A percentile compares a stretch with the other conserved stretches of the same genome.
Conservation (phyloP, 169 alveolate genomes). For the Cryptosporidium viatorum region DNA sequence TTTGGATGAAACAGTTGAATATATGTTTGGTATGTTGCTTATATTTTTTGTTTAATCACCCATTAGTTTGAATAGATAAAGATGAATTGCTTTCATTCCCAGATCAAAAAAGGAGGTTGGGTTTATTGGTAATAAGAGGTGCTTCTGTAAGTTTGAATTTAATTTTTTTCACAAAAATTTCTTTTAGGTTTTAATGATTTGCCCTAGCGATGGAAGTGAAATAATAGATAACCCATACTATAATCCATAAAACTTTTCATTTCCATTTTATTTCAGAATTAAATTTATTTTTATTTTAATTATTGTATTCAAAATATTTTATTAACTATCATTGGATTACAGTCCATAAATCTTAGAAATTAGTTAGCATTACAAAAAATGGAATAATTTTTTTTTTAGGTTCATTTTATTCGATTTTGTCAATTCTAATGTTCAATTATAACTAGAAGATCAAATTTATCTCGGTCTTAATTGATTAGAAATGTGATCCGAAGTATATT, state of each 20-base stretch:
- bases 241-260: neutral
- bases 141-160: constrained; percentile 66
- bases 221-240: constrained; percentile 46
- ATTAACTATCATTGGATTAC: neutral
- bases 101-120: constrained; percentile 20
- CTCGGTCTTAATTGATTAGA: no score
- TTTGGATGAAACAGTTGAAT: constrained; percentile 95
- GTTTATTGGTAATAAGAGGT: constrained; percentile 51
- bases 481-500: no score
- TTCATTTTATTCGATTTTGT: neutral
- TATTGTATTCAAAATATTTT: no score
- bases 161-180: neutral
- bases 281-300: neutral
- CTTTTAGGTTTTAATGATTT: constrained; percentile 59
- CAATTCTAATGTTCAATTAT: no score
- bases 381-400: no score
- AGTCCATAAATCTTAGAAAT: neutral
- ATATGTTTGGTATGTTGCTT: constrained; percentile 76
- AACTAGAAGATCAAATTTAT: no score
- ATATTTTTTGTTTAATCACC: neutral
- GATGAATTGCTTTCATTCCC: neutral
- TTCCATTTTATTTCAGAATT: neutral
- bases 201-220: constrained; percentile 70
- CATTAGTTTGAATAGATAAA: neutral
- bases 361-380: neutral